Base-by-base conservation (phyloP, 352 stramenopile species). In the Thraustochytrium striatum region DNA sequence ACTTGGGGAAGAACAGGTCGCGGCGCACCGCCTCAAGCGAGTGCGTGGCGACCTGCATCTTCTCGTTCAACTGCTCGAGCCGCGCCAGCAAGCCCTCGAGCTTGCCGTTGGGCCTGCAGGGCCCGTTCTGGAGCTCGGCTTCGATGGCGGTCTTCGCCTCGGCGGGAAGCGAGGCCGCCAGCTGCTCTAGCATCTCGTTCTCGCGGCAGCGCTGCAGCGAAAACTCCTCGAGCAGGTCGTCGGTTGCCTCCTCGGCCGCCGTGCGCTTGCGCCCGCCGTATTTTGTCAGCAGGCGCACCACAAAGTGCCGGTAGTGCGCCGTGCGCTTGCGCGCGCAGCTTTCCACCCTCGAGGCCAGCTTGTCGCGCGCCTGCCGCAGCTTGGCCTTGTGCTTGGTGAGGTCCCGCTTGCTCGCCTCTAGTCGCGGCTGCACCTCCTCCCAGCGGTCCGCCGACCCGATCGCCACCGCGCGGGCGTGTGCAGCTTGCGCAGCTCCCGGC, bases 11-110 rank as follows among this genome's bases (percentile, higher is more conserved):
- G 50, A 68, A 75, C 3, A 75, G 65, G 28, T 75, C 65, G 32
- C 65, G 44, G 47, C 65, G 65, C 65, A 75, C 65, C 28, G 65
- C 65, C 50, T 75, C 65, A 5, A 75, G 65, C 16, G 65, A 75
- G 41, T 75, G 65, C 5, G 65, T 75, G 2, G 65, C 65, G 30
- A 75, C 65, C 13, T 61, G 43, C 13, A 75, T 43, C 39, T 75
- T 21, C 41, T 72, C 32, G 16, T 41, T 8, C 19, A 75, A 43
- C 65, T 72, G 11, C 16, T 75, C 65, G 44, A 75, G 52, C 19
- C 41, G 9, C 50, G 43, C 44, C 0, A 75, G 41, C 44, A 43
- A 62, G 16, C 1, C 9, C 36, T 75, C 65, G 11, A 75, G 65
- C 35, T 75, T 61, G 65, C 65, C 65, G 21, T 75, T 28, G 7